Conservation (phyloP, 768 basidiomycete species). For the Suillus clintonianus region DNA sequence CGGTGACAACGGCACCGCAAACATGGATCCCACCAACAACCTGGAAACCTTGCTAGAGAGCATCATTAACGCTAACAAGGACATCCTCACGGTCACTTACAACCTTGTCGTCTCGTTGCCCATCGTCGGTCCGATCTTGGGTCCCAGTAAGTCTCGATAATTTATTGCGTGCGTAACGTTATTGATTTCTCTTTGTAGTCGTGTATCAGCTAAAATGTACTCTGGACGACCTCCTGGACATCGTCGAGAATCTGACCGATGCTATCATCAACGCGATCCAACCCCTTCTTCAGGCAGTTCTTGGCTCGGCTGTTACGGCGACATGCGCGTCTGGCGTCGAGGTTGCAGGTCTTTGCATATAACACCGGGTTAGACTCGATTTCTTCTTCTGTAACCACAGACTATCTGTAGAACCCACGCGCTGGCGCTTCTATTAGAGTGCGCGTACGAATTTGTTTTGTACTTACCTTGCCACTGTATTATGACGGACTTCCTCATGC, state of each 20-base stretch:
- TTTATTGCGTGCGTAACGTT: neutral
- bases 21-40: constrained; percentile 46
- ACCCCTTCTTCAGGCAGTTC: constrained; percentile 34
- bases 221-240: constrained; percentile 51
- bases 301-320: constrained; percentile 18
- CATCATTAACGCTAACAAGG: constrained; percentile 50
- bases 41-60: constrained; percentile 54
- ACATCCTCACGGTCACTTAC: constrained; percentile 36
- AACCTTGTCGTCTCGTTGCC: constrained; percentile 43
- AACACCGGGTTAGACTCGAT: constrained; percentile 24
- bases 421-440: constrained; percentile 13
- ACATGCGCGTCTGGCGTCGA: constrained; percentile 26
- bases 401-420: constrained; percentile 32
- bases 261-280: constrained; percentile 43
- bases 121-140: constrained; percentile 50
- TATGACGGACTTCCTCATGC: constrained; percentile 15
- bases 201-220: constrained; percentile 63
- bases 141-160: constrained; percentile 48
- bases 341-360: constrained; percentile 18
- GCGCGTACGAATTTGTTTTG: constrained; percentile 26
- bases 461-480: constrained; percentile 31
- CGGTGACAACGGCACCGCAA: constrained; percentile 49
- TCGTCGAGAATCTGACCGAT: constrained; percentile 50
- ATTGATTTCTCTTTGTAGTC: constrained; percentile 36
- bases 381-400: constrained; percentile 30